Percentiles rank a stretch among this genome's conserved stretches.
These are phyloP conservation scores for Colletotrichum echinochloae DNA, from an alignment of 2,329 filamentous ascomycete genomes.

Conservation along the genomic window DNA sequence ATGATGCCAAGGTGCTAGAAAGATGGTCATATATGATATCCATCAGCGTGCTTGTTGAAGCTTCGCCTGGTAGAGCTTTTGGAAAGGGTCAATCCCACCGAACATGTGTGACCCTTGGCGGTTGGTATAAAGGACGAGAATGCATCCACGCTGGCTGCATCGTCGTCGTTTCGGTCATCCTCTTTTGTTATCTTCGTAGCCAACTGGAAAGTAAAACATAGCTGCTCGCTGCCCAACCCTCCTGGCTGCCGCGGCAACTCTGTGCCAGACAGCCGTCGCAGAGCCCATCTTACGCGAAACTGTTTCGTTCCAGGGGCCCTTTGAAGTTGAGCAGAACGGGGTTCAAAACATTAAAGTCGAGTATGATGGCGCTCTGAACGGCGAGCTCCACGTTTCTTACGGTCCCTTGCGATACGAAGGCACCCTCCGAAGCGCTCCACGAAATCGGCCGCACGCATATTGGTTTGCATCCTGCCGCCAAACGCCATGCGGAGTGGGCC, in stretches of 20 bases:
- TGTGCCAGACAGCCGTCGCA: slow-evolving; percentile 16
- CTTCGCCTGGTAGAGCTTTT: slow-evolving; percentile 23
- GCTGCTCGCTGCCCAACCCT: slow-evolving; percentile 24
- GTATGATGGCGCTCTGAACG: slow-evolving; percentile 42
- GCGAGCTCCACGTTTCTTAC: slow-evolving; percentile 41
- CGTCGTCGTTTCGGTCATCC: background rate
- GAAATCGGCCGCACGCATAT: slow-evolving; percentile 43
- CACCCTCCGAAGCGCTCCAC: slow-evolving; percentile 32
- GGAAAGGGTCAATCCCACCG: background rate
- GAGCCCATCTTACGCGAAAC: slow-evolving; percentile 23
- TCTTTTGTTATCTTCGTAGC: background rate
- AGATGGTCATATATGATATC: slow-evolving; percentile 3
- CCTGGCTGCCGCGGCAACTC: slow-evolving; percentile 19
- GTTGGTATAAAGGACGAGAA: background rate
- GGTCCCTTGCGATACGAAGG: slow-evolving; percentile 39
- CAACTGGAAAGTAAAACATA: background rate
- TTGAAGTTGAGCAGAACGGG: slow-evolving; percentile 38
- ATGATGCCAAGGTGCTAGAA: slow-evolving; percentile 10
- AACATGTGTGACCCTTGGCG: background rate
- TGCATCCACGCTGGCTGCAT: too few relatives aligned
- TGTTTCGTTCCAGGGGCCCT: slow-evolving; percentile 27
- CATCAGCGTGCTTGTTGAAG: slow-evolving; percentile 27
- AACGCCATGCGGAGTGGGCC: slow-evolving; percentile 42
- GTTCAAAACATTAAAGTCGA: slow-evolving; percentile 43
- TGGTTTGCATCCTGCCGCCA: slow-evolving; percentile 42